These are phyloP conservation scores for Cymbopogon flexuosus DNA, from an alignment of 202 grass and related monocot genomes.

Conservation along the genomic window DNA sequence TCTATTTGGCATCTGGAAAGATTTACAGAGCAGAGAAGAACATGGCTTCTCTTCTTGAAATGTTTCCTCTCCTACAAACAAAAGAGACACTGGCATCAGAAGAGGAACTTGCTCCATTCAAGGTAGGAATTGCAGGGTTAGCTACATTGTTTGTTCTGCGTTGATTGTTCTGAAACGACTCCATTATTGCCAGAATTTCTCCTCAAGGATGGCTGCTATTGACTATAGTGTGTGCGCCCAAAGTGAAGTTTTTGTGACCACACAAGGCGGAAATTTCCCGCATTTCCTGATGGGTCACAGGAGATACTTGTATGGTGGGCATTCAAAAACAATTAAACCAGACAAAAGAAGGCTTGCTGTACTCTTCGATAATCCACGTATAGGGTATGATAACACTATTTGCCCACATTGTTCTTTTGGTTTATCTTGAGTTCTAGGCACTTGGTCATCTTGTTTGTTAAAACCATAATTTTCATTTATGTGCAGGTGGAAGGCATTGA, in stretches of 20 bases:
- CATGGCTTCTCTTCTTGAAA: slow-evolving; percentile 88
- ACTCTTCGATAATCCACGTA: slow-evolving; percentile 79
- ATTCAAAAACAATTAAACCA: slow-evolving; percentile 93
- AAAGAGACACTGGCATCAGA: slow-evolving; percentile 79
- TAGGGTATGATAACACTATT: slow-evolving; percentile 47
- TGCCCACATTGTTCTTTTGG: neutral
- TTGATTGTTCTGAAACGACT: slow-evolving; percentile 23
- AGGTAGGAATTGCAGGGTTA: slow-evolving; percentile 53
- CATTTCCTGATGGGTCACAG: slow-evolving; percentile 91
- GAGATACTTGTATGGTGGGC: slow-evolving; percentile 77
- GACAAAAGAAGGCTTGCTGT: slow-evolving; percentile 85
- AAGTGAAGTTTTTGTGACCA: slow-evolving; percentile 91
- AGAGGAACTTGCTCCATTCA: slow-evolving; percentile 84
- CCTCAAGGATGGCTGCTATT: slow-evolving; percentile 92
- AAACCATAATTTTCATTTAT: slow-evolving; percentile 7
- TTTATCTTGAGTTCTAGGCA: slow-evolving; percentile 6
- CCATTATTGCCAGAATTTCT: slow-evolving; percentile 58
- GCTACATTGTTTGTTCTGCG: neutral
- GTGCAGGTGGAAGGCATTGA: slow-evolving; percentile 79
- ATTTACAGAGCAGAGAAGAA: slow-evolving; percentile 85
- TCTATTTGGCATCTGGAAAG: slow-evolving; percentile 96
- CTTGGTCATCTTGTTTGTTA: neutral
- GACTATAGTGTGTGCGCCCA: slow-evolving; percentile 74
- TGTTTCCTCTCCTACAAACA: slow-evolving; percentile 93
- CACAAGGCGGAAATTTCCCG: slow-evolving; percentile 94